Conservation (phyloP, 2,329 filamentous ascomycete species). For the Aspergillus carbonarius region DNA sequence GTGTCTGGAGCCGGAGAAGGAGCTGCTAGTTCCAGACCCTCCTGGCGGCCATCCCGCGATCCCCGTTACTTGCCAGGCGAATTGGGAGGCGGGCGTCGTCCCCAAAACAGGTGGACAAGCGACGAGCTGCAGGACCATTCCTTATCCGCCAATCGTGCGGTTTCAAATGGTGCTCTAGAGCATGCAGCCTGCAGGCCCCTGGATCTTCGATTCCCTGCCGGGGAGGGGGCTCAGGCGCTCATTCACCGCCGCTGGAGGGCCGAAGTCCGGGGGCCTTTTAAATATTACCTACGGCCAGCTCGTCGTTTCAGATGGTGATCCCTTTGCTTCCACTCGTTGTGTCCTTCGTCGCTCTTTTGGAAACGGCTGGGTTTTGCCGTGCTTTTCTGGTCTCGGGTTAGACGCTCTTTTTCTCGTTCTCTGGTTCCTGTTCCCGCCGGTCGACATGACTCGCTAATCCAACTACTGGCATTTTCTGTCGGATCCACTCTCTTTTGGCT, state of each 20-base stretch:
- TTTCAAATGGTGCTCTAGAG: slow-evolving; percentile 17
- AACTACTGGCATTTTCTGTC: slow-evolving; percentile 19
- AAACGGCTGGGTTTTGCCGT: slow-evolving; percentile 27
- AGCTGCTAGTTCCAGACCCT: slow-evolving; percentile 2
- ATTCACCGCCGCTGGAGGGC: slow-evolving; percentile 33
- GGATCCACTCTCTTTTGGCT: slow-evolving; percentile 23
- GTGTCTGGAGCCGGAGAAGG: neutral
- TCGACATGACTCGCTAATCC: slow-evolving; percentile 18
- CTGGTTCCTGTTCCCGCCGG: slow-evolving; percentile 9
- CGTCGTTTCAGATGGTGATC: slow-evolving; percentile 27
- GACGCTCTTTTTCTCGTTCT: slow-evolving; percentile 28
- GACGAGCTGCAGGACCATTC: slow-evolving; percentile 14
- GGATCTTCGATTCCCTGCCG: slow-evolving; percentile 16
- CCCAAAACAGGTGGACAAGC: slow-evolving; percentile 11
- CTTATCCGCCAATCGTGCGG: slow-evolving; percentile 18
- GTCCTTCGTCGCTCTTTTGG: slow-evolving; percentile 35
- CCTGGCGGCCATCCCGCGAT: slow-evolving; percentile 7
- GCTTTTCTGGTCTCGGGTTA: slow-evolving; percentile 27
- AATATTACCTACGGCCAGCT: slow-evolving; percentile 17
- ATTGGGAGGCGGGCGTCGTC: slow-evolving; percentile 14
- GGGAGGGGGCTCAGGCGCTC: too few species aligned
- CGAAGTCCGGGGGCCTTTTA: slow-evolving; percentile 24
- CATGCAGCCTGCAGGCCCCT: slow-evolving; percentile 27
- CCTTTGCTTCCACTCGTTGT: slow-evolving; percentile 28
- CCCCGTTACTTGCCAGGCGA: slow-evolving; percentile 9